These are phyloP conservation scores for Acidiella bohemica DNA, from an alignment of 495 filamentous ascomycete species.

Conservation along the genomic window DNA sequence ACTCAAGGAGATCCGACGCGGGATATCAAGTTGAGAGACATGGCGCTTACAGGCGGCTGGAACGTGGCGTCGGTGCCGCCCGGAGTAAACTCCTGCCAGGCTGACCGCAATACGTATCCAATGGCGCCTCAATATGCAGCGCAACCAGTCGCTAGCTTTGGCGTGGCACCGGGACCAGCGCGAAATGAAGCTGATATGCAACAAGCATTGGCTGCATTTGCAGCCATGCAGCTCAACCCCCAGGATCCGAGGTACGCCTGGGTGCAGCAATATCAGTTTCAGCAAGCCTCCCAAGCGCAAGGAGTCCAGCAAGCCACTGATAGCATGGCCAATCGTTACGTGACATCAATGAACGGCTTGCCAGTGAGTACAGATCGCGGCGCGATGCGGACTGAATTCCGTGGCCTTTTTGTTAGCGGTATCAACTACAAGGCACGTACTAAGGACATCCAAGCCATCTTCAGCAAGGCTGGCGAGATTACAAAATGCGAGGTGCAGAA, in stretches of 20 bases:
- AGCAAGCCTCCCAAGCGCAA: neutral
- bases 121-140: no score
- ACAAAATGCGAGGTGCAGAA: constrained; percentile 17
- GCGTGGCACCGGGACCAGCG: no score
- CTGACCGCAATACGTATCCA: no score
- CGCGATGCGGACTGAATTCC: constrained; percentile 20
- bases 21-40: no score
- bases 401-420: constrained; percentile 25
- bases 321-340: constrained; percentile 8
- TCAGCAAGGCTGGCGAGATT: constrained; percentile 16
- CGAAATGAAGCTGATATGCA: no score
- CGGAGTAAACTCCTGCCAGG: no score
- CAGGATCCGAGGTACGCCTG: neutral
- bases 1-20: neutral
- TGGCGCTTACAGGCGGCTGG: no score
- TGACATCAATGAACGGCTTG: constrained; percentile 13
- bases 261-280: constrained; percentile 4
- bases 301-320: neutral
- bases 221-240: neutral
- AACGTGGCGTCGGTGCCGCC: no score
- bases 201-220: neutral
- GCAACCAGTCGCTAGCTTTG: no score
- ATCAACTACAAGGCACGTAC: constrained; percentile 16
- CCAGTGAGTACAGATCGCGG: constrained; percentile 24
- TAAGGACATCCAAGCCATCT: constrained; percentile 18